phyloP scores from a whole-genome alignment of 2,329 filamentous ascomycete species.

The Fusarium sulawesiense region DNA sequence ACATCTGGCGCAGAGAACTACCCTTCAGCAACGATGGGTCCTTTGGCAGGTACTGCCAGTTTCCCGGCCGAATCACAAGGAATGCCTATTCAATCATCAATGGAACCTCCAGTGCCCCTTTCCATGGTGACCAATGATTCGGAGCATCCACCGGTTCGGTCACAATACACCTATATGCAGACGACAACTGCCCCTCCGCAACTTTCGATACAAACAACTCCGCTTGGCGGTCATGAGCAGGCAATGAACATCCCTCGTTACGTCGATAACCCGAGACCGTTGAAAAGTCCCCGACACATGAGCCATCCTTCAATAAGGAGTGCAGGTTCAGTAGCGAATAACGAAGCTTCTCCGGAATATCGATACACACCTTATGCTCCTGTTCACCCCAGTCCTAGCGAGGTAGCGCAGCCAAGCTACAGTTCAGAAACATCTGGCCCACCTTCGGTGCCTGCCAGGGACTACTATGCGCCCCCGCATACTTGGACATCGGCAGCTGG shows the following conservation, averaged over 20 bases:
- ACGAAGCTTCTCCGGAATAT: slow-evolving; percentile 65
- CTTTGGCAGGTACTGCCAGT: slow-evolving; percentile 59
- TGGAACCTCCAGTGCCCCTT: slow-evolving; percentile 64
- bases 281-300: slow-evolving; percentile 67
- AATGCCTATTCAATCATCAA: slow-evolving; percentile 63
- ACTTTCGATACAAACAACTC: slow-evolving; percentile 56
- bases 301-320: slow-evolving; percentile 67
- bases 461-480: slow-evolving; percentile 65
- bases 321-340: slow-evolving; percentile 59
- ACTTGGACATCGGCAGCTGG: slow-evolving; percentile 65
- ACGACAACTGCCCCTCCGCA: slow-evolving; percentile 63
- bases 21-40: slow-evolving; percentile 63
- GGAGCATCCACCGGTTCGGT: slow-evolving; percentile 60
- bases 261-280: slow-evolving; percentile 66
- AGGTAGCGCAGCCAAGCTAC: slow-evolving; percentile 50
- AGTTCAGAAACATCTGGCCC: slow-evolving; percentile 48
- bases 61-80: slow-evolving; percentile 66
- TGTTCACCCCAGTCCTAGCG: slow-evolving; percentile 46
- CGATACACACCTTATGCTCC: slow-evolving; percentile 62
- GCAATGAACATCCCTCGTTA: slow-evolving; percentile 67
- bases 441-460: slow-evolving; percentile 52
- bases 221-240: slow-evolving; percentile 55
- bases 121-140: slow-evolving; percentile 63
- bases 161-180: slow-evolving; percentile 67
- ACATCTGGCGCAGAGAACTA: slow-evolving; percentile 60